Evolutionary conservation across 2,329 filamentous ascomycete species (phyloP).

Genomic region (Apiospora hydei): DNA sequence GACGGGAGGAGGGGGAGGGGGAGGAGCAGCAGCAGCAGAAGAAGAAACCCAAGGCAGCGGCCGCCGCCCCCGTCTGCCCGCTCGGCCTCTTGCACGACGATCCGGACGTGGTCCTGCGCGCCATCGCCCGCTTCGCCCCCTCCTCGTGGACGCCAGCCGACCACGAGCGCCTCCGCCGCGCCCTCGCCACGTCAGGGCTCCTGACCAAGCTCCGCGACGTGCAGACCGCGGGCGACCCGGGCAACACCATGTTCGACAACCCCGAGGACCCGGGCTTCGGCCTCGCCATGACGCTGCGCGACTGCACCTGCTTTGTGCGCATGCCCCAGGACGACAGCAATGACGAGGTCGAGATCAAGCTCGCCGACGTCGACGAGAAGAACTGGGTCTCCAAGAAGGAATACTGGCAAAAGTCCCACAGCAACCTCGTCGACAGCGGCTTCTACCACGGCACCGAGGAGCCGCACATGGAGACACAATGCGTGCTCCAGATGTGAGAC

Average conservation of each 20-base stretch:
- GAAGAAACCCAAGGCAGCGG: conserved; percentile 30
- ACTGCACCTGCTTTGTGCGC: conserved; percentile 78
- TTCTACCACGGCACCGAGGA: conserved; percentile 62
- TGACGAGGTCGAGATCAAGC: conserved; percentile 58
- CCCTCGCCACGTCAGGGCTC: conserved; percentile 48
- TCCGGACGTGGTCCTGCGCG: conserved; percentile 51
- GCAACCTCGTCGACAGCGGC: conserved; percentile 67
- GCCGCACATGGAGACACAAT: conserved; percentile 39
- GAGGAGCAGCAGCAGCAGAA: too few relatives aligned
- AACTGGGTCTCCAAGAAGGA: conserved; percentile 69
- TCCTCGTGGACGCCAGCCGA: conserved; percentile 40
- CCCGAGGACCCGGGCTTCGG: conserved; percentile 57
- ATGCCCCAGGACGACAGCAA: conserved; percentile 48
- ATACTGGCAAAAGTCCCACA: conserved; percentile 73
- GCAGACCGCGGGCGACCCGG: conserved; percentile 50
- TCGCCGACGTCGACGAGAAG: conserved; percentile 83
- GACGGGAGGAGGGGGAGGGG: too few relatives aligned
- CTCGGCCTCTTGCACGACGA: conserved; percentile 66
- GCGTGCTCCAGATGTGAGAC: conserved; percentile 33
- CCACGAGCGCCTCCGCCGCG: conserved; percentile 43
- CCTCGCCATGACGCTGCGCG: conserved; percentile 80
- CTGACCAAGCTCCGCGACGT: conserved; percentile 44
- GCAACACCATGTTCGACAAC: conserved; percentile 51
- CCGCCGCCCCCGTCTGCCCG: conserved; percentile 61
- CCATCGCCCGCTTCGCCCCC: conserved; percentile 50